Evolutionary conservation across 75 land plant species (phyloP), one percentile per base, ranked within the genome.

Genomic region (Cunninghamia lanceolata): DNA sequence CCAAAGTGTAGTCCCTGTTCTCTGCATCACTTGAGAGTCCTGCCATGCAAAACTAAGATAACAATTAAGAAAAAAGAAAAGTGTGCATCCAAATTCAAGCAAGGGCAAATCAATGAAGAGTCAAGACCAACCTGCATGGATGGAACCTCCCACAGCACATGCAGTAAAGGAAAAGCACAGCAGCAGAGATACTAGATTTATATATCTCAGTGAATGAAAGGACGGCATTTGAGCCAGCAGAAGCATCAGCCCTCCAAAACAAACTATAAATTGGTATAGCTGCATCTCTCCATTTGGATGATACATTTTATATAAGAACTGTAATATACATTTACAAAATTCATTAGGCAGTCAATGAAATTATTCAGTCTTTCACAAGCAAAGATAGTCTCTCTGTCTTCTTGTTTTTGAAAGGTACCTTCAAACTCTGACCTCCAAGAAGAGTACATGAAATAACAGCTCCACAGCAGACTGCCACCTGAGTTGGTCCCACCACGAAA

Each of bases 161-260:
- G 93, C 85, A 76, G 95, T 94, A 83, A 93, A 97, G 84, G 92
- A 86, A 74, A 96, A 88, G 87, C 89, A 92, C 6, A 96, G 91
- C 10, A 94, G 4, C 59, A 96, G 53, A 10, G 99, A 96, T 14
- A 92, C 75, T 34, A 96, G 84, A 86, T 93, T 97, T 85, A 97
- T 90, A 84, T 95, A 91, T 84, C 99, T 91, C 13, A 97, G 90
- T 2, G 99, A 96, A 83, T 97, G 99, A 84, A 97, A 96, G 53
- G 99, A 96, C n/a, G 99, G 99, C 47, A 97, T 90, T 85, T 97
- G 98, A 38, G 95, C 91, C 85, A 97, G 82, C 14, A 96, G n/a
- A 86, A 94, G 68, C 94, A 96, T 89, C 43, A 96, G 36, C 16
- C 73, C 73, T 47, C 95, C 96, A 74, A 94, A 94, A 38, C 94